A percentile compares a stretch with the other conserved stretches of the same genome.
These are phyloP conservation scores for Alectoria sarmentosa DNA, from an alignment of 495 filamentous ascomycete species.

Conservation along the genomic window DNA sequence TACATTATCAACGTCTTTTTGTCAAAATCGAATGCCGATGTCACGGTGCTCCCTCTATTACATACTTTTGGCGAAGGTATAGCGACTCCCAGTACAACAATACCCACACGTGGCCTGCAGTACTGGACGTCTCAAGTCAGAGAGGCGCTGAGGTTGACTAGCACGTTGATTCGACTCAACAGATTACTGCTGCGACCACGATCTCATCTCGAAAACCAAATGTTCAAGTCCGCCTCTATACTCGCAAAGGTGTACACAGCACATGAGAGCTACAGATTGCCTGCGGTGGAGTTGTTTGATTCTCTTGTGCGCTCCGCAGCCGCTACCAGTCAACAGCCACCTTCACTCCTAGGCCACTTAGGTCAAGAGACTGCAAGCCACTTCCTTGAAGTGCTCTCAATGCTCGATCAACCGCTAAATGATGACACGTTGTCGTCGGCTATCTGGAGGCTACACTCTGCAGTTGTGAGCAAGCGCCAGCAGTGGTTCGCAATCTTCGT, in stretches of 20 bases:
- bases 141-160: slow-evolving; percentile 57
- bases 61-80: slow-evolving; percentile 61
- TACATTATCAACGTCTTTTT: slow-evolving; percentile 73
- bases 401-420: slow-evolving; percentile 68
- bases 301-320: slow-evolving; percentile 64
- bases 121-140: slow-evolving; percentile 56
- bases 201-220: slow-evolving; percentile 62
- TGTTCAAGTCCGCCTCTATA: slow-evolving; percentile 70
- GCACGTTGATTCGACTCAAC: slow-evolving; percentile 60
- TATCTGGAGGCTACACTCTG: slow-evolving; percentile 81
- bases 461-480: slow-evolving; percentile 82
- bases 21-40: slow-evolving; percentile 55
- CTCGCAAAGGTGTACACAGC: slow-evolving; percentile 72
- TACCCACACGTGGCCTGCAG: slow-evolving; percentile 51
- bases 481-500: slow-evolving; percentile 93
- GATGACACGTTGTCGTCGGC: slow-evolving; percentile 51
- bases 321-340: slow-evolving; percentile 59
- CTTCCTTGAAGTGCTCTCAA: slow-evolving; percentile 71
- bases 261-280: slow-evolving; percentile 55
- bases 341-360: slow-evolving; percentile 82
- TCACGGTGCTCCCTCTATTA: slow-evolving; percentile 73
- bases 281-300: slow-evolving; percentile 63
- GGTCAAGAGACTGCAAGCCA: slow-evolving; percentile 72
- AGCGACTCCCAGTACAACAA: slow-evolving; percentile 53
- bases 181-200: slow-evolving; percentile 53